Conservation (phyloP, 2,329 filamentous ascomycete genomes). For the Cryphonectria carpinicola region DNA sequence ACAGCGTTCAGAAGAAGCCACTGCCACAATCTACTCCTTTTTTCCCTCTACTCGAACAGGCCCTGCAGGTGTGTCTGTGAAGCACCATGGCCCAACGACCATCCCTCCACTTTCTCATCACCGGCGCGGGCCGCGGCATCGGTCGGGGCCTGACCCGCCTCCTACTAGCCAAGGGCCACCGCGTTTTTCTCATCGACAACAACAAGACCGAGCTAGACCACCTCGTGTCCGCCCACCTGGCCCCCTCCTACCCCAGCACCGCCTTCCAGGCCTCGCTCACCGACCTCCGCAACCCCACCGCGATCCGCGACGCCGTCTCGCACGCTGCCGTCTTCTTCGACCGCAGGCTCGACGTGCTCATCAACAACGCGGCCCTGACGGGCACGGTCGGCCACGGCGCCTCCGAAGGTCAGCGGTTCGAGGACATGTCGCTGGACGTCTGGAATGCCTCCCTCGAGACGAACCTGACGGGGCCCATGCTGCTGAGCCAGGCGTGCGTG, state of each 20-base stretch:
- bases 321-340: conserved; percentile 40
- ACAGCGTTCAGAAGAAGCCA: not conserved
- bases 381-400: conserved; percentile 39
- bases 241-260: conserved; percentile 21
- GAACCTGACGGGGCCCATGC: conserved; percentile 43
- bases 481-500: conserved; percentile 38
- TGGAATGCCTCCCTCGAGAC: conserved; percentile 43
- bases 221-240: conserved; percentile 35
- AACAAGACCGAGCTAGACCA: conserved; percentile 44
- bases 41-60: not conserved
- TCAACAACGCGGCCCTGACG: conserved; percentile 48
- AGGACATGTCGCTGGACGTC: conserved; percentile 41
- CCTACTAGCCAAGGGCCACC: conserved; percentile 43
- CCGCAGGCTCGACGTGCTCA: conserved; percentile 43
- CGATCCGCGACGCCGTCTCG: conserved; percentile 37
- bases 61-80: not conserved
- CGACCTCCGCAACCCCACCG: conserved; percentile 39
- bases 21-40: not conserved
- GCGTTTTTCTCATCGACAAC: conserved; percentile 45
- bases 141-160: conserved; percentile 63
- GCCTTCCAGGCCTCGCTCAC: conserved; percentile 35
- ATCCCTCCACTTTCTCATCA: conserved; percentile 54
- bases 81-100: not conserved
- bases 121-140: conserved; percentile 68
- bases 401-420: conserved; percentile 34